Conservation (phyloP, 768 basidiomycete species). For the Trametes coccinea region DNA sequence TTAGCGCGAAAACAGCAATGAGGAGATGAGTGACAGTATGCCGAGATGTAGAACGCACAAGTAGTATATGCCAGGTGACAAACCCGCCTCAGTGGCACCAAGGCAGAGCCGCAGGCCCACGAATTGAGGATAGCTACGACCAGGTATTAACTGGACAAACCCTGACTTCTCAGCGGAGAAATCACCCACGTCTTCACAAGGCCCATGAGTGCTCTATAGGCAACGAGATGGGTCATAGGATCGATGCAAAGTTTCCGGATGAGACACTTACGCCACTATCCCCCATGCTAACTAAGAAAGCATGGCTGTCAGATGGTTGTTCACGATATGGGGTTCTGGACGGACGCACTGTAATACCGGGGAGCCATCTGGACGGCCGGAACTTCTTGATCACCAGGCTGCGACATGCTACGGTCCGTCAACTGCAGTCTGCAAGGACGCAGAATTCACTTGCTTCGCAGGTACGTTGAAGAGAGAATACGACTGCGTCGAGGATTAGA, state of each 20-base stretch:
- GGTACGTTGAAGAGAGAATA: conserved; percentile 7
- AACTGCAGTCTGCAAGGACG: neutral
- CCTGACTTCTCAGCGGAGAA: neutral
- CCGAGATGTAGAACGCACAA: conserved; percentile 44
- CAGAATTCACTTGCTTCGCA: neutral
- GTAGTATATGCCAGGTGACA: conserved; percentile 73
- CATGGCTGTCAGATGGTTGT: neutral
- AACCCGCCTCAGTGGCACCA: conserved; percentile 65
- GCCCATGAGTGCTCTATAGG: conserved; percentile 57
- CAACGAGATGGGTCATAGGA: neutral
- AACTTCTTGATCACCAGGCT: conserved; percentile 58
- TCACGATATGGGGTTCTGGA: too few relatives aligned
- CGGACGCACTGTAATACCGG: conserved; percentile 58
- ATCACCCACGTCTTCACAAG: conserved; percentile 58
- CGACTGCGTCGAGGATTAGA: neutral
- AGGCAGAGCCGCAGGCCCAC: conserved; percentile 59
- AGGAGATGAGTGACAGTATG: too few relatives aligned
- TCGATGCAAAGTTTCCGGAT: neutral
- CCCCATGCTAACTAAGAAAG: conserved; percentile 62
- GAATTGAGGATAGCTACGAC: conserved; percentile 56
- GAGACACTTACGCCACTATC: conserved; percentile 48
- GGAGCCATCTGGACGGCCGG: conserved; percentile 69
- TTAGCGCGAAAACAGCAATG: neutral
- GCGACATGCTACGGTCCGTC: neutral
- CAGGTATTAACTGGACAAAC: neutral